These are phyloP conservation scores for Calonectria multiphialidica DNA, from an alignment of 2,329 filamentous ascomycete genomes.

Conservation along the genomic window DNA sequence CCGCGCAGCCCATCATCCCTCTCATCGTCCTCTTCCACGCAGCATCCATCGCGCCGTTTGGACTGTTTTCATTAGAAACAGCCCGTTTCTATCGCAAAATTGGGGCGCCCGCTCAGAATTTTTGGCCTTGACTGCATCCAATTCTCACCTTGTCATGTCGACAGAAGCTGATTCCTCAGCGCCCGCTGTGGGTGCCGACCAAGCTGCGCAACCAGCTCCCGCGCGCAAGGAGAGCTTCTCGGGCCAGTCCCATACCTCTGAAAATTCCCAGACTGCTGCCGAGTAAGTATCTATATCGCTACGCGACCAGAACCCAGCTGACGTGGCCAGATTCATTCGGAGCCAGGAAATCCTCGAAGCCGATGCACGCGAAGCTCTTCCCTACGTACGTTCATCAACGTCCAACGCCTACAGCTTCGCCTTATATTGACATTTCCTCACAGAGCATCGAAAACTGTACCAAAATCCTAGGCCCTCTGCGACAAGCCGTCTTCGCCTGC, in stretches of 20 bases:
- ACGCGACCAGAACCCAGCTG: not conserved
- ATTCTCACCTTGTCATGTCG: conserved; percentile 45
- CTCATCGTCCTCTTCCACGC: conserved; percentile 19
- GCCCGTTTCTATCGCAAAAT: not conserved
- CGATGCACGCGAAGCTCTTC: conserved; percentile 93
- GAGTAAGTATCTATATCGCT: conserved; percentile 62
- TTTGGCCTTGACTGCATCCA: not conserved
- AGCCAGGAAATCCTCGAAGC: conserved; percentile 92
- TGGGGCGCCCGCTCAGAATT: not conserved
- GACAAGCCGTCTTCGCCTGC: conserved; percentile 92
- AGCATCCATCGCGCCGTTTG: not conserved
- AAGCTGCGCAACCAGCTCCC: conserved; percentile 35
- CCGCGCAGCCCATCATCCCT: not conserved
- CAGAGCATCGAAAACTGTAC: conserved; percentile 96
- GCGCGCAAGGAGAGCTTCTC: conserved; percentile 70
- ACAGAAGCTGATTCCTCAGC: conserved; percentile 52
- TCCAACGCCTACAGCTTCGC: not conserved
- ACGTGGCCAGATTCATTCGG: conserved; percentile 79
- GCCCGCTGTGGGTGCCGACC: conserved; percentile 37
- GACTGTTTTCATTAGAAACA: not conserved
- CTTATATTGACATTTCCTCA: conserved; percentile 31
- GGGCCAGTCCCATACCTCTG: conserved; percentile 65
- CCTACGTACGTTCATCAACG: conserved; percentile 75
- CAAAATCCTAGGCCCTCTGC: conserved; percentile 86
- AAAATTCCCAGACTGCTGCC: conserved; percentile 78